Base-by-base conservation (phyloP, 2,329 filamentous ascomycete genomes). In the Escovopsis sp. region DNA sequence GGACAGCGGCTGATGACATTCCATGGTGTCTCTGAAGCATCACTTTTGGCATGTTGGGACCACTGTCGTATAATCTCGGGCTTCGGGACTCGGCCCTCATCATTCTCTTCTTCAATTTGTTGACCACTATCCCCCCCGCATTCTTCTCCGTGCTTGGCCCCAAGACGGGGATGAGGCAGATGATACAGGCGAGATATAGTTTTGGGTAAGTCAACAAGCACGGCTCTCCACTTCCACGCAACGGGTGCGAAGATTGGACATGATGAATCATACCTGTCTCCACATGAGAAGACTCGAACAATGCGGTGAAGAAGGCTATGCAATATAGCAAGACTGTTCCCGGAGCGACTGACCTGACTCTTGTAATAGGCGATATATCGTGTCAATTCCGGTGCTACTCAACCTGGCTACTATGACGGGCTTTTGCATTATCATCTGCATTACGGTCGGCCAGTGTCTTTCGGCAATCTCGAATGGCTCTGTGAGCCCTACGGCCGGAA, bases 1-100 rank as follows among this genome's bases (percentile, higher is more conserved):
- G n/a, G n/a, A n/a, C n/a, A n/a, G n/a, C n/a, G n/a, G n/a, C n/a
- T n/a, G n/a, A n/a, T n/a, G n/a, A n/a, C n/a, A n/a, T n/a, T n/a
- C 28, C 29, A 12, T 19, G 9, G 9, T 42, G 26, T 13, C 17
- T 18, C 18, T 33, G 14, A 19, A 68, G 71, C 2, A 68, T 79
- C 39, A 70, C 72, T 1, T 76, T 76, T 45, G 75, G 75, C 39
- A 71, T 78, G 64, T 60, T 76, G 2, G 73, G 72, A 1, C 72
- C 72, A 4, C 51, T 65, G 28, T 48, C 58, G 11, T 73, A 67
- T 37, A 68, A 67, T 2, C 57, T 78, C 13, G 61, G 62, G 34
- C 56, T 79, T 14, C 60, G 71, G 31, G 67, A 76, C 41, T 63
- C 65, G 13, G 52, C 69, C 2, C 57, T 79, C 11, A 57, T 77